These are phyloP conservation scores for Fusarium burgessii DNA, from an alignment of 2,329 filamentous ascomycete genomes.

Conservation along the genomic window DNA sequence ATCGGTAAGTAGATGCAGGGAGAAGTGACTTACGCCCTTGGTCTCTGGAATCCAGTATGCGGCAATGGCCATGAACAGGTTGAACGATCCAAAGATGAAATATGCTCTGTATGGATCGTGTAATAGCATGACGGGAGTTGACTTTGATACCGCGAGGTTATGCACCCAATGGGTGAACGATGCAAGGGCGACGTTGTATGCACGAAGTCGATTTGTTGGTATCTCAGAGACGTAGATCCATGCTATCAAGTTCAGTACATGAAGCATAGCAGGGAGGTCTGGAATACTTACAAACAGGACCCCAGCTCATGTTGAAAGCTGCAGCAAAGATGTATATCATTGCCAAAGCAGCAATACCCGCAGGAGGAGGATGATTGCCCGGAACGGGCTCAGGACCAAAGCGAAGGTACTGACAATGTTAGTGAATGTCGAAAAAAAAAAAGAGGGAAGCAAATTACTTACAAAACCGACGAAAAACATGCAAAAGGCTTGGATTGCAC, in stretches of 20 bases:
- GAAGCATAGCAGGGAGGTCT: rapidly evolving
- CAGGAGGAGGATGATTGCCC: constrained; percentile 51
- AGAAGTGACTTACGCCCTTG: constrained; percentile 59
- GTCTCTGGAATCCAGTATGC: constrained; percentile 64
- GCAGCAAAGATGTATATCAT: constrained; percentile 73
- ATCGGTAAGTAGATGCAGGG: rapidly evolving
- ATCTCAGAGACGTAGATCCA: constrained; percentile 69
- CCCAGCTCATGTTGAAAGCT: constrained; percentile 73
- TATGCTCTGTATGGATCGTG: constrained; percentile 59
- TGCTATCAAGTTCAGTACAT: constrained; percentile 12
- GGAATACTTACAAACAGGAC: constrained; percentile 66
- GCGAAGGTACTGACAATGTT: constrained; percentile 60
- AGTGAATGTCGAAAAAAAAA: neutral
- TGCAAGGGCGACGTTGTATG: constrained; percentile 70
- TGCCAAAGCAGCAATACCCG: constrained; percentile 65
- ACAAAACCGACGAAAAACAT: constrained; percentile 72
- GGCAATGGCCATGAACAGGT: constrained; percentile 67
- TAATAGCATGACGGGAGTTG: constrained; percentile 71
- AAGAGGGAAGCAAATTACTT: neutral
- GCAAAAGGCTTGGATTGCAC: constrained; percentile 45
- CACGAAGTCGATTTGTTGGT: constrained; percentile 68
- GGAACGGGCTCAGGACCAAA: constrained; percentile 55
- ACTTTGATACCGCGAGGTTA: constrained; percentile 72
- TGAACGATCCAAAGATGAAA: constrained; percentile 69
- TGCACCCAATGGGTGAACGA: constrained; percentile 74